Base-by-base conservation (phyloP, 257 asterid species). In the Pogostemon cablin region DNA sequence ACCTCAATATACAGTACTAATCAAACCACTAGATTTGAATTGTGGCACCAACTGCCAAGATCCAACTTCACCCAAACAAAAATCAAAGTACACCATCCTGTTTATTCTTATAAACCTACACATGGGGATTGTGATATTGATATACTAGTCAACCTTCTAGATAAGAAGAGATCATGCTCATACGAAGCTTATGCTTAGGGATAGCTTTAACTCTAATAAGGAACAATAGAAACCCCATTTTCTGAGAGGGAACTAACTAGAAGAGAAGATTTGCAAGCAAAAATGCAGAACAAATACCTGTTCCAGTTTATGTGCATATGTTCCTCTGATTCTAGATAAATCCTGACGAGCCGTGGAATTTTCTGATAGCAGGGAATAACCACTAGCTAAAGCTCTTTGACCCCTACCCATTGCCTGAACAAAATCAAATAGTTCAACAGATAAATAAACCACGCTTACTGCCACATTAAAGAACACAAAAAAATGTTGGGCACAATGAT, bases 221-320 rank as follows among this genome's bases (percentile, higher is more conserved):
- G 55, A 43, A 62, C 70, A 42, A 42, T 11, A 42, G 67, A 58
- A 54, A 62, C 65, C 67, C 57, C 34, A 38, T 57, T 65, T 42
- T 64, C 40, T 40, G 49, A 68, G 42, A 49, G n/a, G 67, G 57
- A 67, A 43, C 37, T 54, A 50, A 65, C 25, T 40, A 63, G 79
- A 52, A 2, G 54, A n/a, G 10, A 43, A 39, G 57, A 47, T 72
- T 61, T 37, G 35, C 38, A 54, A 10, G 46, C 42, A 72, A 38
- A 67, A 69, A 56, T 44, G 73, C 42, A 69, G 59, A 73, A 79
- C 54, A 67, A 25, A 41, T 34, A 89, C 96, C 90, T 84, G 86
- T 41, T 84, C 86, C 47, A 87, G 60, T 73, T 83, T 78, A 32
- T 89, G 10, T 67, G 78, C 81, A 80, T 75, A 86, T 48, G 73